These are phyloP conservation scores for Claviceps capensis DNA, from an alignment of 2,329 filamentous ascomycete species.

Conservation along the genomic window DNA sequence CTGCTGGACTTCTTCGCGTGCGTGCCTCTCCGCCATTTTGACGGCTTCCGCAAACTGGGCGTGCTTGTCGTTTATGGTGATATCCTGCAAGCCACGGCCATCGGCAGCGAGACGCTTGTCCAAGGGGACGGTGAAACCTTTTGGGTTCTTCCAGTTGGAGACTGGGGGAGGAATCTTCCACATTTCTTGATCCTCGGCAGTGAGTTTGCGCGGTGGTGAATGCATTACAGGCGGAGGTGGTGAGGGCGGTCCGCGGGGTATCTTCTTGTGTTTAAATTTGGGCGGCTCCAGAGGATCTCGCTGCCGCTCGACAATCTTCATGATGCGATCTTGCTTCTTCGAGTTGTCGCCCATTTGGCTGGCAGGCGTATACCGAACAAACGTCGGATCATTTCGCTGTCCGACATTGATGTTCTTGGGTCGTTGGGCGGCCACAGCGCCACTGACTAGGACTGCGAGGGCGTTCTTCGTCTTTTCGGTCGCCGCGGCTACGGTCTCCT, in stretches of 20 bases:
- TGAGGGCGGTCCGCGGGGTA: slow-evolving; percentile 80
- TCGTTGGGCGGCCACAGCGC: slow-evolving; percentile 82
- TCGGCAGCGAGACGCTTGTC: slow-evolving; percentile 94
- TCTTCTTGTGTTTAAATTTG: slow-evolving; percentile 98
- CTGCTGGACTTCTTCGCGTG: slow-evolving; percentile 87
- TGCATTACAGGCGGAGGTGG: slow-evolving; percentile 92
- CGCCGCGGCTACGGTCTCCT: slow-evolving; percentile 71
- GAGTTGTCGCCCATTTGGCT: slow-evolving; percentile 88
- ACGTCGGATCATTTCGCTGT: slow-evolving; percentile 74
- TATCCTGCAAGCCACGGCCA: slow-evolving; percentile 79
- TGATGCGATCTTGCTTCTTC: slow-evolving; percentile 85
- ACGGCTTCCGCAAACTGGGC: slow-evolving; percentile 90
- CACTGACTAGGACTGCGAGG: slow-evolving; percentile 65
- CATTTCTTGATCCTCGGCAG: slow-evolving; percentile 90
- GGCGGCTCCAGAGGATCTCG: slow-evolving; percentile 92
- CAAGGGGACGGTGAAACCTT: slow-evolving; percentile 90
- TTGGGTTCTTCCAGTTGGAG: slow-evolving; percentile 98
- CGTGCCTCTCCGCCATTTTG: slow-evolving; percentile 88
- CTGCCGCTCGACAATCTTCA: slow-evolving; percentile 95
- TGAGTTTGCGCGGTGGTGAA: slow-evolving; percentile 86
- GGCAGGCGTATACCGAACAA: slow-evolving; percentile 87
- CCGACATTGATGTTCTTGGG: slow-evolving; percentile 86
- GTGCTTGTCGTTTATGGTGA: slow-evolving; percentile 97
- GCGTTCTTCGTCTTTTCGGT: slow-evolving; percentile 83
- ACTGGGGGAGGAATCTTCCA: slow-evolving; percentile 84